Base-by-base conservation (phyloP, 2,329 filamentous ascomycete species). In the Diaporthe caulivora region DNA sequence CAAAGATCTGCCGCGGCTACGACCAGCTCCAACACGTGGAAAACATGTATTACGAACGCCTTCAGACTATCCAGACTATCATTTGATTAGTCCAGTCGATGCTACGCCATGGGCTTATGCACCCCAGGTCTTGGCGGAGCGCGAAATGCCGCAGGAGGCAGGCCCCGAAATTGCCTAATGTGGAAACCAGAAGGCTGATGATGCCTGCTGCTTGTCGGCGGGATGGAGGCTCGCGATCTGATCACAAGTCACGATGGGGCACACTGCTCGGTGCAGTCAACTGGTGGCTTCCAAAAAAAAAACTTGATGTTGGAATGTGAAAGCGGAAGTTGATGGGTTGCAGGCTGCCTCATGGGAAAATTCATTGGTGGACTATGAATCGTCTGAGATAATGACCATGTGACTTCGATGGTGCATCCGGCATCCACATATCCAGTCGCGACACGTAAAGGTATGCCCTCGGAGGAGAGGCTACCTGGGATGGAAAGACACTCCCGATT, bases 121-220 rank as follows among this genome's bases (percentile, higher is more conserved):
- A 72, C 49, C 49, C 70, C 57, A 44, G 70, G 70, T 55, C 70
- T 69, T 72, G 40, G 64, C 70, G 69, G 57, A 21, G 51, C 64
- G 51, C 69, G 24, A 47, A 47, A 24, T 57, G 15, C 49, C 42
- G 37, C 72, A 65, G 72, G 65, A 58, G 57, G 31, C 54, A 21
- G 40, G 47, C 15, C 64, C 73, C 73, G 73, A 74, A 51, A 58
- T 72, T 72, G 40, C 73, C 70, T 40, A 18, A 58, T 74, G 9
- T 15, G 64, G 37, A 57, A 64, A 44, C 21, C 26, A 31, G 26
- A 42, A 55, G 40, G 47, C 55, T 58, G 37, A 34, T 26, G 11
- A 60, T 31, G 47, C 15, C 37, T 54, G 44, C 34, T 49, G 18
- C 44, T n/a, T 21, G 10, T 49, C 60, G 26, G 29, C 10, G 18